A percentile compares a stretch with the other conserved stretches of the same genome.
Evolutionary conservation across 148 eudicot genomes (phyloP).

Genomic region (Spergularia bocconei): DNA sequence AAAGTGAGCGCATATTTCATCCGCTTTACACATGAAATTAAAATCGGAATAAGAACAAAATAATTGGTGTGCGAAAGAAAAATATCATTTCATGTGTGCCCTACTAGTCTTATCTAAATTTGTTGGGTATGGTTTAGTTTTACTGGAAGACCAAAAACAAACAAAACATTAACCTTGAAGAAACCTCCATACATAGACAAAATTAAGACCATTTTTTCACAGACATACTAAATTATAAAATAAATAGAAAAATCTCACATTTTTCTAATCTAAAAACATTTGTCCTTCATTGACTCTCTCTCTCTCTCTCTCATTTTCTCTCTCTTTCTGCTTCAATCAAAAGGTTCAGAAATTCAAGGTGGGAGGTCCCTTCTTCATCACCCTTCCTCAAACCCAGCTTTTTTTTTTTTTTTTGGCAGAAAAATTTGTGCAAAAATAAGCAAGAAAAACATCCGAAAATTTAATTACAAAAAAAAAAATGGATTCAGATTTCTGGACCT

Average conservation of each 20-base stretch:
- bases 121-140: too few relatives aligned
- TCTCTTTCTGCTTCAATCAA: neutral
- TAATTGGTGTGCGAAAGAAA: too few relatives aligned
- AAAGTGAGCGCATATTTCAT: too few relatives aligned
- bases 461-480: slow-evolving; percentile 21
- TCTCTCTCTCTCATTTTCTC: neutral
- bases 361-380: neutral
- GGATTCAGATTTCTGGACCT: slow-evolving; percentile 89
- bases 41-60: too few relatives aligned
- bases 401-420: neutral
- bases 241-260: neutral
- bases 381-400: neutral
- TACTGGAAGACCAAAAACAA: too few relatives aligned
- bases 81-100: too few relatives aligned
- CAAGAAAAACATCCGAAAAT: neutral
- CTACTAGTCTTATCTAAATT: too few relatives aligned
- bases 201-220: neutral
- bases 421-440: slow-evolving; percentile 1
- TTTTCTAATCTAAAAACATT: slow-evolving; percentile 13
- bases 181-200: neutral
- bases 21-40: too few relatives aligned
- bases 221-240: too few relatives aligned
- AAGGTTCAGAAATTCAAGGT: slow-evolving; percentile 6
- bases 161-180: neutral
- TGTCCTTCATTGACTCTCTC: slow-evolving; percentile 19